Evolutionary conservation across 2,329 filamentous ascomycete species (phyloP).

Genomic region (Botryotinia convoluta): DNA sequence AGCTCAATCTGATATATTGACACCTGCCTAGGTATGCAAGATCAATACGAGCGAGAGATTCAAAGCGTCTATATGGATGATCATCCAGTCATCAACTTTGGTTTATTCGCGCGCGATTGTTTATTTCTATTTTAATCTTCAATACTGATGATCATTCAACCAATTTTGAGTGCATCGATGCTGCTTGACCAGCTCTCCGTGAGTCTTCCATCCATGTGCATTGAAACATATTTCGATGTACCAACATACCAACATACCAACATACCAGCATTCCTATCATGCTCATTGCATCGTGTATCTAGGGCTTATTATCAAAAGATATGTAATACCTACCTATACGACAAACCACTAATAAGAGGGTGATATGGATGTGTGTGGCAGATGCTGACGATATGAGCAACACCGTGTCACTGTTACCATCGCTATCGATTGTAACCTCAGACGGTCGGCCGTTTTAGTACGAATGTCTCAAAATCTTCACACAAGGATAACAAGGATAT

Average conservation of each 20-base stretch:
- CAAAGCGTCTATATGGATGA: not conserved
- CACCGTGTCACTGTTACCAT: not conserved
- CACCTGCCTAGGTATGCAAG: not conserved
- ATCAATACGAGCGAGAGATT: not conserved
- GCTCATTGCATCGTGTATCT: not conserved
- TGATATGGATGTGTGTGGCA: constrained; percentile 2
- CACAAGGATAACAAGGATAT: not conserved
- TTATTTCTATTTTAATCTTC: not conserved
- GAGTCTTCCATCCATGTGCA: not conserved
- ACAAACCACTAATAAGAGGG: not conserved
- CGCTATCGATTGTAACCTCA: constrained; percentile 11
- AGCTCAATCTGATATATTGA: not conserved
- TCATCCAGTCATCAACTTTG: not conserved
- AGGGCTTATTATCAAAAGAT: not conserved
- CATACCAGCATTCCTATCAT: not conserved
- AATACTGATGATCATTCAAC: not conserved
- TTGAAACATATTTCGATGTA: not conserved
- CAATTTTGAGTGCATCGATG: not conserved
- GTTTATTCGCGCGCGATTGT: not conserved
- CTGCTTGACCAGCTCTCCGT: not conserved
- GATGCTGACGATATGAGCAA: constrained; percentile 8
- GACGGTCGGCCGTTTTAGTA: constrained; percentile 15
- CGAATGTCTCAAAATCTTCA: not conserved
- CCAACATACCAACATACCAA: not conserved
- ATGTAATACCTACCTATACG: not conserved